These are phyloP conservation scores for Quercus aquifolioides DNA, from an alignment of 306 rosid genomes.

Conservation along the genomic window DNA sequence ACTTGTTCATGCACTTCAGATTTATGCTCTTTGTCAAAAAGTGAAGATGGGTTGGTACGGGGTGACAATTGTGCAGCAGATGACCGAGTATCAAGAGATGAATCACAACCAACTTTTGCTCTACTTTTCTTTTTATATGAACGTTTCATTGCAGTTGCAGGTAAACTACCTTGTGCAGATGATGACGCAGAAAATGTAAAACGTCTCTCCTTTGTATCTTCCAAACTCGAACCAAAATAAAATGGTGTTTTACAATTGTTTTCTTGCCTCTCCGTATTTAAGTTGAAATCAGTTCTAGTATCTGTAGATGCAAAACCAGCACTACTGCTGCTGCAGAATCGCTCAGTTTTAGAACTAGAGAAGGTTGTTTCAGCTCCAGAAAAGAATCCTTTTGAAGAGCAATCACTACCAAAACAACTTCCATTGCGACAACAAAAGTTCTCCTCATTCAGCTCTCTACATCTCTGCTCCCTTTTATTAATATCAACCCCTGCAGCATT, in stretches of 20 bases:
- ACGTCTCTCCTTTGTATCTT: slow-evolving; percentile 30
- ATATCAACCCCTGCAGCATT: slow-evolving; percentile 19
- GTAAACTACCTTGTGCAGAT: slow-evolving; percentile 29
- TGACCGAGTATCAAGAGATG: slow-evolving; percentile 42
- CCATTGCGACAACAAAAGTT: slow-evolving; percentile 7
- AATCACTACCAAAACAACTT: slow-evolving; percentile 15
- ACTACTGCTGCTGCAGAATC: slow-evolving; percentile 16
- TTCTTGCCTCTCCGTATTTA: slow-evolving; percentile 36
- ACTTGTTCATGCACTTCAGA: slow-evolving; percentile 36
- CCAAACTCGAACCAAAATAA: slow-evolving; percentile 32
- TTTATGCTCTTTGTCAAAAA: slow-evolving; percentile 25
- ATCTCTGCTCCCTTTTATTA: slow-evolving; percentile 21
- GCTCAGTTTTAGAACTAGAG: slow-evolving; percentile 37
- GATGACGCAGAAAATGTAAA: slow-evolving; percentile 66
- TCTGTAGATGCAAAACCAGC: slow-evolving; percentile 31
- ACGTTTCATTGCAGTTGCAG: slow-evolving; percentile 28
- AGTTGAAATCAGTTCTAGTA: slow-evolving; percentile 31
- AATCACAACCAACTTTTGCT: slow-evolving; percentile 35
- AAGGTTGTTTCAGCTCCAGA: slow-evolving; percentile 37
- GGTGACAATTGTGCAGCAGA: slow-evolving; percentile 38
- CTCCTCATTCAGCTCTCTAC: slow-evolving; percentile 20
- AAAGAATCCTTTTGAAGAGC: slow-evolving; percentile 21
- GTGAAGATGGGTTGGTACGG: slow-evolving; percentile 30
- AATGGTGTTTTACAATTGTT: slow-evolving; percentile 12
- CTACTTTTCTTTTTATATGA: slow-evolving; percentile 56